Evolutionary conservation across 768 basidiomycete genomes (phyloP), one percentile per base, ranked within the genome.

Genomic region (Tulasnella sp.): DNA sequence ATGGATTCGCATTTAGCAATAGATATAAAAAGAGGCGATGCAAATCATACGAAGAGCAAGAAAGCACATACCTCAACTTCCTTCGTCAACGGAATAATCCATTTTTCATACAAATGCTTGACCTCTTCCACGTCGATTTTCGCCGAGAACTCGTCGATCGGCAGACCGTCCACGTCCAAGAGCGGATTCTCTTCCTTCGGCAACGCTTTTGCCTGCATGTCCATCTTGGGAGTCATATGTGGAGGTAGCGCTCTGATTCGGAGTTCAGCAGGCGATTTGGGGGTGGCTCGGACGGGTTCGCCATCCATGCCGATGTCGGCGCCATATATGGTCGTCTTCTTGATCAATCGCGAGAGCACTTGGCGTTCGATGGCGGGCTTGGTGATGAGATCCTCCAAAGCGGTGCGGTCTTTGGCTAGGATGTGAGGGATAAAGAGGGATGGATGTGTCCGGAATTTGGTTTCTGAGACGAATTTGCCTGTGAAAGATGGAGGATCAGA

Each of bases 401-500:
- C 86, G 42, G 79, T 72, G 17, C 81, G 80, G 69, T 98, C 86
- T 8, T 84, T 83, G 2, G 78, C 78, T 38, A 78, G 78, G 66
- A 99, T 99, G 71, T 93, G 92, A 0, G 93, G 92, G 59, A 99
- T 79, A 71, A 97, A 99, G 9, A 83, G 82, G 34, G 84, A 75
- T 19, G 96, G 94, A 62, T 88, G 75, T 29, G 81, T 78, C n/a
- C 78, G 69, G 75, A 99, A 99, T 70, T 99, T 99, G 25, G 89
- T 88, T 72, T 99, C 96, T 3, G 93, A 92, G 4, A 99, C 96
- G 69, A 99, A 99, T 77, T 97, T 98, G 59, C 96, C 94, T 99
- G 68, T 8, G 12, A n/a, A 45, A 43, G 7, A 54, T 24, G 31
- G 22, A 60, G 43, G 50, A 27, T 7, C 30, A 22, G 25, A 22